phyloP scores from a whole-genome alignment of 495 filamentous ascomycete species.

The Podospora anserina region DNA sequence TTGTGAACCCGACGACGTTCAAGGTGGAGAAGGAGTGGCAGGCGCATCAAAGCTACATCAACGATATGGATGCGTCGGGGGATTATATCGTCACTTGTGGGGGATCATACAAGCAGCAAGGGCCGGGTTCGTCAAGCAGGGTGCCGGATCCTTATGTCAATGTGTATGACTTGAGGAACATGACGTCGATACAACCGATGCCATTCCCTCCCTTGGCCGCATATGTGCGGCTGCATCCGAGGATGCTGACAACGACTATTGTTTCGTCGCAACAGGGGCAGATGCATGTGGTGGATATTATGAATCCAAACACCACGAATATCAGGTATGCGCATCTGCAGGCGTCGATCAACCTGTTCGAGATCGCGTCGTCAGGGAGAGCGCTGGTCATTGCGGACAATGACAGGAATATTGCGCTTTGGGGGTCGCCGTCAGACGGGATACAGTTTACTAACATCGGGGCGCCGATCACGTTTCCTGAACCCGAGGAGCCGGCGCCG shows the following conservation, averaged over 20 bases:
- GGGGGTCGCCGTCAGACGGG: constrained; percentile 82
- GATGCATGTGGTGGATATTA: constrained; percentile 89
- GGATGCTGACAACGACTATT: constrained; percentile 87
- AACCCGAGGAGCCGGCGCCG: constrained; percentile 47
- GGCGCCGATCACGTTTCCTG: constrained; percentile 72
- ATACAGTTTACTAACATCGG: constrained; percentile 84
- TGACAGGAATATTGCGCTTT: constrained; percentile 76
- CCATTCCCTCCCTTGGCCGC: constrained; percentile 89
- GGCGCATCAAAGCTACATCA: constrained; percentile 77
- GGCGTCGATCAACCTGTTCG: constrained; percentile 66
- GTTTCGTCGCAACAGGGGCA: constrained; percentile 86
- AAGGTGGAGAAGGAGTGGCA: constrained; percentile 80
- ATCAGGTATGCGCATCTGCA: constrained; percentile 80
- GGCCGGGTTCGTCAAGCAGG: constrained; percentile 44
- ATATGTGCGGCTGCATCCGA: constrained; percentile 91
- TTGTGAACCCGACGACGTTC: constrained; percentile 76
- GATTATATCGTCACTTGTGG: constrained; percentile 93
- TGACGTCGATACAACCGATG: constrained; percentile 79
- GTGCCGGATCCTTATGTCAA: constrained; percentile 86
- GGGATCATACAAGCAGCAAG: constrained; percentile 66
- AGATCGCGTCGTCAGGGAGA: constrained; percentile 87
- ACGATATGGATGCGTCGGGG: constrained; percentile 91
- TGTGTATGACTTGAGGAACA: constrained; percentile 87
- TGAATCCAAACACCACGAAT: constrained; percentile 87
- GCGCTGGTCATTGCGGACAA: constrained; percentile 78